Evolutionary conservation across 768 basidiomycete species (phyloP).

Genomic region (Trametes elegans): DNA sequence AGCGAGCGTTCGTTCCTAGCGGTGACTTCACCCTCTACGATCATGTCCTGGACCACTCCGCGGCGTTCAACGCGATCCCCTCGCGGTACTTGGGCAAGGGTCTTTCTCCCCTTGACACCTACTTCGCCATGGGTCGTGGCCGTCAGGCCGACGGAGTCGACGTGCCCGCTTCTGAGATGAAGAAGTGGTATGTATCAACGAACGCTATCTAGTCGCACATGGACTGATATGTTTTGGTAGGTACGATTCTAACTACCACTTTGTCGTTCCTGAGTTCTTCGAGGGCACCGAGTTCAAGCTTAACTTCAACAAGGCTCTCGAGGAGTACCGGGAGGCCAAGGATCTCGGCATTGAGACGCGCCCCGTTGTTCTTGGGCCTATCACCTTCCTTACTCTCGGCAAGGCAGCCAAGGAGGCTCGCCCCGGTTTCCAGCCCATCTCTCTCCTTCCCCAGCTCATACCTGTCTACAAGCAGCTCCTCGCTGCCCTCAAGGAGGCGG

Average conservation of each 20-base stretch:
- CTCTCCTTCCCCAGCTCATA: slow-evolving; percentile 83
- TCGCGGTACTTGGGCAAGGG: slow-evolving; percentile 87
- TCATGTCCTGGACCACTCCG: slow-evolving; percentile 96
- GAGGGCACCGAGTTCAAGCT: slow-evolving; percentile 91
- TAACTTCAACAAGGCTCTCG: slow-evolving; percentile 91
- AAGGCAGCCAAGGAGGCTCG: slow-evolving; percentile 86
- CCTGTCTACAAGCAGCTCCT: slow-evolving; percentile 92
- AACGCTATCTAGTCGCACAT: background rate
- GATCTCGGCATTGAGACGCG: slow-evolving; percentile 85
- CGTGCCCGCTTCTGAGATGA: slow-evolving; percentile 98
- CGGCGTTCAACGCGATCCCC: slow-evolving; percentile 95
- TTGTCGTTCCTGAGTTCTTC: slow-evolving; percentile 95
- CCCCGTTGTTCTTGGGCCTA: slow-evolving; percentile 92
- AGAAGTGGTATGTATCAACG: slow-evolving; percentile 80
- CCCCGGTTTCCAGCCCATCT: slow-evolving; percentile 85
- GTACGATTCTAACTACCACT: slow-evolving; percentile 99
- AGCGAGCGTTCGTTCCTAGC: slow-evolving; percentile 40
- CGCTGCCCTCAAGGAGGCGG: slow-evolving; percentile 86
- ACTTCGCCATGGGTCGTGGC: slow-evolving; percentile 99
- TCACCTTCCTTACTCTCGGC: slow-evolving; percentile 93
- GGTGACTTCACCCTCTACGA: slow-evolving; percentile 99
- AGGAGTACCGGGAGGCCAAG: slow-evolving; percentile 94
- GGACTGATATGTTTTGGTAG: slow-evolving; percentile 37
- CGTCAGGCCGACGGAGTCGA: slow-evolving; percentile 94
- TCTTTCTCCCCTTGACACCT: slow-evolving; percentile 88